Percentiles rank a stretch among this genome's conserved stretches.
Conservation (phyloP, 73 alveolate genomes). For the Tetrahymena elliotti region DNA sequence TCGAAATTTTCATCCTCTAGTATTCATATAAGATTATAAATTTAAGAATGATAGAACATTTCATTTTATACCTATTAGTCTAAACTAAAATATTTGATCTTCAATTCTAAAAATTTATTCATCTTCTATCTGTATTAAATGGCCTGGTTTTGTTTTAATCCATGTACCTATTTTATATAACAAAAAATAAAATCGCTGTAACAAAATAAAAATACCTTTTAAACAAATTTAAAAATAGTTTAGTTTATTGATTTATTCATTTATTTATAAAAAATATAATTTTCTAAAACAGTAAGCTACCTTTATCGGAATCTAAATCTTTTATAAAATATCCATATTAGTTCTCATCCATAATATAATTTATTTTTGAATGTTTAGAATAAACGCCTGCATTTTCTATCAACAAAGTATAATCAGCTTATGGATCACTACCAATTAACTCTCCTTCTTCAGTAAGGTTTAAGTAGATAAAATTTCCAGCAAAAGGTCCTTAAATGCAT, state of each 20-base stretch:
- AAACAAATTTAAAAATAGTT: background rate
- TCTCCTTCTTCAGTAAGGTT: conserved; percentile 34
- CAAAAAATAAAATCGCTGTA: background rate
- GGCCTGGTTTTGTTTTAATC: background rate
- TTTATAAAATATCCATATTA: background rate
- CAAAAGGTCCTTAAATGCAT: conserved; percentile 22
- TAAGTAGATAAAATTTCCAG: conserved; percentile 24
- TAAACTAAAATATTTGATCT: background rate
- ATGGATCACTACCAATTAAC: conserved; percentile 22
- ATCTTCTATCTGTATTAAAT: background rate
- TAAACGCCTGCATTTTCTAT: conserved; percentile 22
- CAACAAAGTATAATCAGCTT: background rate
- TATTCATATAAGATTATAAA: background rate
- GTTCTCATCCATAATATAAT: background rate
- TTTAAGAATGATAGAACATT: no score
- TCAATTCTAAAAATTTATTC: background rate
- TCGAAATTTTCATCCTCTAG: background rate
- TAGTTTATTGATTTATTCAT: no score
- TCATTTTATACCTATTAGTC: background rate
- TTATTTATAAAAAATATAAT: no score
- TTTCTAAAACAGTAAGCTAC: background rate
- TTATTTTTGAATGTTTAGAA: conserved; percentile 3
- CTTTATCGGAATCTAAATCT: background rate
- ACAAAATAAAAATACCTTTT: background rate
- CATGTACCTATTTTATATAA: background rate